phyloP scores from a whole-genome alignment of 2,329 filamentous ascomycete species.

The Fusarium acutatum region DNA sequence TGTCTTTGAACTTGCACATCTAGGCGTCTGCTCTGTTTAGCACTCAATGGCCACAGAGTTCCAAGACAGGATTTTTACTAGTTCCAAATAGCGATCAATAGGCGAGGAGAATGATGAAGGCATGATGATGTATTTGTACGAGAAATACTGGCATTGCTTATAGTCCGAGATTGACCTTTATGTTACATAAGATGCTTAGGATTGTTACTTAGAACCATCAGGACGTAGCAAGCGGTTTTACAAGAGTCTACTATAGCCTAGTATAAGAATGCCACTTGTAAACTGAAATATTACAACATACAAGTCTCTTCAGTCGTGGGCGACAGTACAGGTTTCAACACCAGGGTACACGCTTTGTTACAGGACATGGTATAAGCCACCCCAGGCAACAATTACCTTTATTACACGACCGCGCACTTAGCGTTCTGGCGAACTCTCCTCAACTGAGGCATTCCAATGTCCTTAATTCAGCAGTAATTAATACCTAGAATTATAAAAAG shows the following conservation, averaged over 20 bases:
- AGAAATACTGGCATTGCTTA: too few species aligned
- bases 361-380: background rate
- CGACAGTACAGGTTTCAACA: too few species aligned
- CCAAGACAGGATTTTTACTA: background rate
- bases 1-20: background rate
- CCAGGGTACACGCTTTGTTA: background rate
- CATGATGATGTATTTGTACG: too few species aligned
- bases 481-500: background rate
- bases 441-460: too few species aligned
- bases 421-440: too few species aligned
- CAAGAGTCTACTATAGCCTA: background rate
- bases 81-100: background rate
- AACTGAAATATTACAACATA: background rate
- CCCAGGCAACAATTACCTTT: background rate
- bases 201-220: too few species aligned
- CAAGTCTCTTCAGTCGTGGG: background rate
- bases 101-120: too few species aligned
- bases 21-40: background rate
- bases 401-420: background rate
- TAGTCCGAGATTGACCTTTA: background rate
- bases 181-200: fast-evolving
- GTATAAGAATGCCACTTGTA: too few species aligned
- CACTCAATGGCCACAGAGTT: background rate
- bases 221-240: too few species aligned
- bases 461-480: background rate